Percentiles rank a stretch among this genome's conserved stretches.
Evolutionary conservation across 305 asterid species (phyloP).

Genomic region (Solanum hybrid): DNA sequence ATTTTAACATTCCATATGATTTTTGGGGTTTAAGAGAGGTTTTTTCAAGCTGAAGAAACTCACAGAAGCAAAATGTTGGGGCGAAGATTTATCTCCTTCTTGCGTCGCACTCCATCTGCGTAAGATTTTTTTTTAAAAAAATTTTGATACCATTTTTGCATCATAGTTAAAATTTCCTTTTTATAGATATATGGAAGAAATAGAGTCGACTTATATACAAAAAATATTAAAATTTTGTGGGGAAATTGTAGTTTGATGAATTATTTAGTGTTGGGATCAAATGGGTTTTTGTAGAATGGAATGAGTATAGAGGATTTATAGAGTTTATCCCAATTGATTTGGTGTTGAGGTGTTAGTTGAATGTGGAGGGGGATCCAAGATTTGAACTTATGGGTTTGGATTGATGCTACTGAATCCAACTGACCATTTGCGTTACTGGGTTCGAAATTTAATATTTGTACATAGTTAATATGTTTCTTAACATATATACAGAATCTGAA

Average conservation of each 20-base stretch:
- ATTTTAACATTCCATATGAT: neutral
- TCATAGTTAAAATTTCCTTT: no score
- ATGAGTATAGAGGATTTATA: neutral
- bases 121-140: neutral
- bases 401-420: neutral
- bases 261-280: neutral
- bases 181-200: no score
- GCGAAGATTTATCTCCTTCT: conserved; percentile 23
- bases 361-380: neutral
- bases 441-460: neutral
- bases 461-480: neutral
- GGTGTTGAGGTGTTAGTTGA: neutral
- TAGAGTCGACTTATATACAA: no score
- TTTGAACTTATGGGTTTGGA: neutral
- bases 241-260: neutral
- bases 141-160: no score
- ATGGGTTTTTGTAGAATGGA: neutral
- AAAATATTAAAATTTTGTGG: neutral
- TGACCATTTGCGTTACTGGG: neutral
- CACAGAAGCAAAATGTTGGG: conserved; percentile 21
- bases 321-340: neutral
- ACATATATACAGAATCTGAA: neutral
- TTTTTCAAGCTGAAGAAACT: neutral
- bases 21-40: neutral
- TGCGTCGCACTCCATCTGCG: conserved; percentile 16